Evolutionary conservation across 257 asterid species (phyloP), one percentile per base, ranked within the genome.

Genomic region (Leonotis leonurus): DNA sequence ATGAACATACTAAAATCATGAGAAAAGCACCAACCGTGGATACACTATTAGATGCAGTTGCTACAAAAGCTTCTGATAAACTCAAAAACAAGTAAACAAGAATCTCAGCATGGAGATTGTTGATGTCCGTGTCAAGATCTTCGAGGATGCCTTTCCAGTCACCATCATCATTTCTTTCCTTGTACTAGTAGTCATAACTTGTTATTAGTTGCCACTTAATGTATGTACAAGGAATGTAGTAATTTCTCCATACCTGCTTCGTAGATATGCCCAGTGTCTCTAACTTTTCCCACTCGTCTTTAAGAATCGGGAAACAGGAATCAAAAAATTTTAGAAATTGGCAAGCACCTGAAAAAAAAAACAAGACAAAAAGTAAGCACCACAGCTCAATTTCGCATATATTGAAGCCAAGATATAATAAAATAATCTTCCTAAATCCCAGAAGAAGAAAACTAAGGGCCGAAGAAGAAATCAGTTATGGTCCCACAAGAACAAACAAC

Each of bases 81-180:
- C 84, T 81, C 85, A 77, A 70, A 73, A 89, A 85, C 67, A 83
- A 58, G 81, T 81, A 70, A 54, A 75, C 57, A 55, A 89, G 81
- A 70, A 92, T 76, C 80, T 80, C 88, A 60, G 82, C 70, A 55
- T 83, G 84, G 73, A 82, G 65, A 70, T 73, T 77, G 53, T 74
- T 71, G 70, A 64, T 26, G 73, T 82, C 70, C 48, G 74, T 50
- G 53, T 68, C 76, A 22, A 11, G 80, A 68, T 67, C 84, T 51
- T 79, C 83, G 24, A 92, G 56, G 57, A 86, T 63, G 53, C 71
- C 73, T 75, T 65, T 69, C 75, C 82, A 80, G 67, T 81, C 90
- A 40, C 78, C 70, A 62, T 83, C 85, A 37, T 62, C 61, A 14
- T 59, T 62, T 67, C 73, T 77, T 60, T 70, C 69, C 72, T 73